Evolutionary conservation across 257 asterid genomes (phyloP).

Genomic region (Solanum acaule): DNA sequence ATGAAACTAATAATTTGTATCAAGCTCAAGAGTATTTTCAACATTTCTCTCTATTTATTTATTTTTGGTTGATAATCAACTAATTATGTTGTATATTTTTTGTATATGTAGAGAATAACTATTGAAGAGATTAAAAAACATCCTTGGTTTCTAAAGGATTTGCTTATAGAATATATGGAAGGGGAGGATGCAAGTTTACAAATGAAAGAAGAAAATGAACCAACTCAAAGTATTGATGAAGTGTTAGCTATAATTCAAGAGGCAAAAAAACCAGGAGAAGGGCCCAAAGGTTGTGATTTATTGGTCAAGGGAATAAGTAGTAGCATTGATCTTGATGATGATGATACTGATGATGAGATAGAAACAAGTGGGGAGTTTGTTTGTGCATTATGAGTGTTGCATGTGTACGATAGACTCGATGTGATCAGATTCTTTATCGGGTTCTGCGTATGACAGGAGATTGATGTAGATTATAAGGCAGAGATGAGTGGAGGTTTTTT

Average conservation of each 20-base stretch:
- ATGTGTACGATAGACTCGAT: background rate
- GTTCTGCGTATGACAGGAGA: rapidly evolving
- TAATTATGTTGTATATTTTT: background rate
- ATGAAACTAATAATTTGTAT: too few relatives aligned
- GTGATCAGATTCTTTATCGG: background rate
- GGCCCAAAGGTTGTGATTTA: conserved; percentile 15
- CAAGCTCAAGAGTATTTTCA: too few relatives aligned
- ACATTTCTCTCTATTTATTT: rapidly evolving
- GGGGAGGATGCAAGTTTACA: conserved; percentile 39
- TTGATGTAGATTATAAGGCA: background rate
- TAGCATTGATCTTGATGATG: conserved; percentile 69
- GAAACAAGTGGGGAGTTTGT: conserved; percentile 81
- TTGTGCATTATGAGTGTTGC: conserved; percentile 35
- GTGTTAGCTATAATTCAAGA: conserved; percentile 59
- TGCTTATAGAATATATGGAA: conserved; percentile 38
- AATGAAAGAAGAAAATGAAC: conserved; percentile 9
- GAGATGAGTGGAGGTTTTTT: background rate
- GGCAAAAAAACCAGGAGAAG: conserved; percentile 35
- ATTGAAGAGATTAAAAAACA: conserved; percentile 71
- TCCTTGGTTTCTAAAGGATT: conserved; percentile 62
- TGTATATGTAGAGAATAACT: conserved; percentile 53
- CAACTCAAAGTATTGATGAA: conserved; percentile 50
- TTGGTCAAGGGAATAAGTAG: conserved; percentile 36
- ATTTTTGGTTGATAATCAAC: background rate
- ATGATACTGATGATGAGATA: conserved; percentile 42